Conservation (phyloP, 352 stramenopile genomes). For the Phytophthora foliorum region DNA sequence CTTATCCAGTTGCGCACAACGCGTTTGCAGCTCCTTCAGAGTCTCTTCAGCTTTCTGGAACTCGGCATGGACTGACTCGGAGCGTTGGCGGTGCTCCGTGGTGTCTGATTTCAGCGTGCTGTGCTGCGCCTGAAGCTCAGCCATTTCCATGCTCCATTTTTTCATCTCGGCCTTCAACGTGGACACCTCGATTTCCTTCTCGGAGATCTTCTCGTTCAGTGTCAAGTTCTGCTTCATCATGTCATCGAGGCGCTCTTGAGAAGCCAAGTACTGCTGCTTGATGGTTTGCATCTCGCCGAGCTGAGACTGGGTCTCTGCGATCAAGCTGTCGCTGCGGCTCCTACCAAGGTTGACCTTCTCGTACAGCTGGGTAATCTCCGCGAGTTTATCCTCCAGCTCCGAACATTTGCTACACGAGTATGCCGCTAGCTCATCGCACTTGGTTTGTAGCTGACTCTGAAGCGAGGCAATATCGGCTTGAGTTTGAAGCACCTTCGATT, state of each 20-base stretch:
- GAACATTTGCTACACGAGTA: constrained; percentile 52
- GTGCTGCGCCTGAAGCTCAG: constrained; percentile 51
- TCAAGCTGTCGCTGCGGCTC: constrained; percentile 65
- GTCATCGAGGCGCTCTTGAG: constrained; percentile 55
- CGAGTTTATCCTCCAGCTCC: constrained; percentile 55
- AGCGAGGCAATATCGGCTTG: constrained; percentile 46
- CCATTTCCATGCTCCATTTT: constrained; percentile 51
- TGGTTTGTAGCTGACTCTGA: constrained; percentile 45
- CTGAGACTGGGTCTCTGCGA: constrained; percentile 62
- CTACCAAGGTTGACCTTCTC: constrained; percentile 71
- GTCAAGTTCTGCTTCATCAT: constrained; percentile 63
- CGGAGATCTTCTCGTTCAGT: constrained; percentile 63
- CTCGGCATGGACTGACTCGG: constrained; percentile 49
- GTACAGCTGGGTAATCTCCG: constrained; percentile 60
- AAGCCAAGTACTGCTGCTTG: constrained; percentile 48
- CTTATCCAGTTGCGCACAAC: constrained; percentile 58
- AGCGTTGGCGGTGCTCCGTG: constrained; percentile 52
- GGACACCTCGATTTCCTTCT: constrained; percentile 60
- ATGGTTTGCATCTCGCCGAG: constrained; percentile 50
- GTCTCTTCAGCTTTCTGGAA: constrained; percentile 57
- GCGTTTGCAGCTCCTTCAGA: constrained; percentile 46
- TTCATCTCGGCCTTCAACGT: constrained; percentile 58
- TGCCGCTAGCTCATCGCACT: constrained; percentile 38
- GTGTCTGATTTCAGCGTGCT: constrained; percentile 54
- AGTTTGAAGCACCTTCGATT: constrained; percentile 46